Evolutionary conservation across 768 basidiomycete species (phyloP).

Genomic region (Suillus decipiens): DNA sequence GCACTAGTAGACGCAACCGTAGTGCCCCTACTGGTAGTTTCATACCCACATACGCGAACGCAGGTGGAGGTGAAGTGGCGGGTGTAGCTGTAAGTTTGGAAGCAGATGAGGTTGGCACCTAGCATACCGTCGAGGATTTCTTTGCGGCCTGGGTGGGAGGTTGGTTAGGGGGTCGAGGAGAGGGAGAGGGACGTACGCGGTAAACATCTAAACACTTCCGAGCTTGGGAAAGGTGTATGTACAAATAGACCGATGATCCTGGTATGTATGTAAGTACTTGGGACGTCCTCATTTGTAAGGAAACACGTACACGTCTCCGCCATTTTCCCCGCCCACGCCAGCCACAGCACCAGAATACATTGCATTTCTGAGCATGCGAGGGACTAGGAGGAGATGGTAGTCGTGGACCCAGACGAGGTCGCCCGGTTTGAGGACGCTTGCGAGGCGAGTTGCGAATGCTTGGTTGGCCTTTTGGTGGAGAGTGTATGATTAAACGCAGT

Average conservation of each 20-base stretch:
- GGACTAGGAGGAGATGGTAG: constrained; percentile 93
- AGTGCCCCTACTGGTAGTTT: constrained; percentile 50
- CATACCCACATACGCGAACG: constrained; percentile 95
- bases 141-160: constrained; percentile 58
- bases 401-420: constrained; percentile 95
- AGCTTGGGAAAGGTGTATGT: constrained; percentile 97
- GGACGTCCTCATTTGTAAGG: background rate
- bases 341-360: constrained; percentile 32
- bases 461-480: constrained; percentile 62
- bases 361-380: constrained; percentile 75
- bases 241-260: constrained; percentile 86
- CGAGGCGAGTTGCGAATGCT: constrained; percentile 74
- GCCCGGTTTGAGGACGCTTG: constrained; percentile 79
- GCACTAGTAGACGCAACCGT: background rate
- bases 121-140: constrained; percentile 98
- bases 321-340: constrained; percentile 25
- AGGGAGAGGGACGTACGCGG: constrained; percentile 60
- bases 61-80: constrained; percentile 95
- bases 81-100: constrained; percentile 96
- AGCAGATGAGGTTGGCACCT: constrained; percentile 93
- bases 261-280: constrained; percentile 3
- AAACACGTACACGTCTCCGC: constrained; percentile 25
- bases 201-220: constrained; percentile 92
- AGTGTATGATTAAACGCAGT: background rate
- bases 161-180: background rate